These are phyloP conservation scores for Curvularia eragrostidis DNA, from an alignment of 2,329 filamentous ascomycete species.

Conservation along the genomic window DNA sequence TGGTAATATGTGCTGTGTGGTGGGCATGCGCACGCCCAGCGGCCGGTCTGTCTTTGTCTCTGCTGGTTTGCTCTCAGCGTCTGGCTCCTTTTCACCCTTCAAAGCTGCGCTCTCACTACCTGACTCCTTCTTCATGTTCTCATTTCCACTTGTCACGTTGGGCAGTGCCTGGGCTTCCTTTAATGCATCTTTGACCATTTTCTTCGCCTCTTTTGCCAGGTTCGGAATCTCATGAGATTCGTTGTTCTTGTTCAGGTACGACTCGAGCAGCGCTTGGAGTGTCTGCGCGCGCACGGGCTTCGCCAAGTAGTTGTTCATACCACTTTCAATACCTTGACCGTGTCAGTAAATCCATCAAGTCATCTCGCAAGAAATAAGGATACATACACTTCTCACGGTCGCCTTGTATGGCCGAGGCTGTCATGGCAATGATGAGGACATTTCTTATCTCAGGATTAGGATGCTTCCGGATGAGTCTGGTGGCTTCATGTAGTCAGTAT, in stretches of 20 bases:
- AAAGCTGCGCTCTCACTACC: slow-evolving; percentile 2
- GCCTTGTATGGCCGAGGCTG: slow-evolving; percentile 90
- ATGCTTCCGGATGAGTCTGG: slow-evolving; percentile 80
- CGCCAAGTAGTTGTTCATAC: slow-evolving; percentile 97
- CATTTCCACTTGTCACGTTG: slow-evolving; percentile 4
- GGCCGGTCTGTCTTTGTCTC: slow-evolving; percentile 19
- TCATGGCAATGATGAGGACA: slow-evolving; percentile 96
- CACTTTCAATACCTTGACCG: slow-evolving; percentile 75
- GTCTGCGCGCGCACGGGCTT: slow-evolving; percentile 93
- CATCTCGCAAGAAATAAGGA: neutral
- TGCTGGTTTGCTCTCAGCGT: slow-evolving; percentile 2
- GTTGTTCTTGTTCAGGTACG: slow-evolving; percentile 64
- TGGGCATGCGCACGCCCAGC: slow-evolving; percentile 22
- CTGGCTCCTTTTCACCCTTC: slow-evolving; percentile 8
- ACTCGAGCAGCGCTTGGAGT: slow-evolving; percentile 80
- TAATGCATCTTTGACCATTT: slow-evolving; percentile 50
- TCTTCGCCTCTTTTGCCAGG: slow-evolving; percentile 55
- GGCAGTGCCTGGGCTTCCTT: slow-evolving; percentile 24
- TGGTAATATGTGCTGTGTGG: slow-evolving; percentile 22
- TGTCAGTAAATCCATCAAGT: neutral
- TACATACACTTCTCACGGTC: slow-evolving; percentile 75
- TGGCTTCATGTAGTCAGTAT: slow-evolving; percentile 60
- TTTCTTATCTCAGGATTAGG: slow-evolving; percentile 76
- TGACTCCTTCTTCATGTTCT: neutral
- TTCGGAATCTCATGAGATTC: slow-evolving; percentile 48